Conservation (phyloP, 192 early-diverging fungal species). For the Helicostylum pulchrum region DNA sequence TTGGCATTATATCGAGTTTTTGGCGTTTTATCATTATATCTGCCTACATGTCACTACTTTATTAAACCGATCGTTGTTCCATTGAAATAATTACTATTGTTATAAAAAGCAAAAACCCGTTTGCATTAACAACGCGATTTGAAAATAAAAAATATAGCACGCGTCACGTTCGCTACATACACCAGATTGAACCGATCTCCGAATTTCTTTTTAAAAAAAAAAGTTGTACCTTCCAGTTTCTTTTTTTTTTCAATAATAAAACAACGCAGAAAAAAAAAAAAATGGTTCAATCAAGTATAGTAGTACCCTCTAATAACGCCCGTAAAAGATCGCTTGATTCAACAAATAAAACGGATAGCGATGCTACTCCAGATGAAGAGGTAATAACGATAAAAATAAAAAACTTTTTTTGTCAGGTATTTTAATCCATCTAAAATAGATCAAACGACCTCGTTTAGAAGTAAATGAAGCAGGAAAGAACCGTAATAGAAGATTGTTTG, state of each 20-base stretch:
- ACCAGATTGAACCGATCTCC: no score
- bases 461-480: conserved; percentile 32
- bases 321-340: conserved; percentile 15
- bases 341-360: background rate
- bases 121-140: no score
- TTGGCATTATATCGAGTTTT: no score
- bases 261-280: background rate
- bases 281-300: conserved; percentile 34
- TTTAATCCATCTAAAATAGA: background rate
- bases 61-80: no score
- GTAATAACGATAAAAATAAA: background rate
- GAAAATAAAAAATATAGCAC: no score
- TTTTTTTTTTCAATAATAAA: background rate
- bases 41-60: no score
- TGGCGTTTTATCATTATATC: no score
- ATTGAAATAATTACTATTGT: no score
- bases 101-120: no score
- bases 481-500: conserved; percentile 48
- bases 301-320: conserved; percentile 13
- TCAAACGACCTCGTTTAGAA: conserved; percentile 41
- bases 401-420: background rate
- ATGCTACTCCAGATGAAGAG: conserved; percentile 2
- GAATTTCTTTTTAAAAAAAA: no score
- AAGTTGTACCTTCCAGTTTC: background rate
- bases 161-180: no score